Conservation (phyloP, 129 eudicot species). For the Apium graveolens region DNA sequence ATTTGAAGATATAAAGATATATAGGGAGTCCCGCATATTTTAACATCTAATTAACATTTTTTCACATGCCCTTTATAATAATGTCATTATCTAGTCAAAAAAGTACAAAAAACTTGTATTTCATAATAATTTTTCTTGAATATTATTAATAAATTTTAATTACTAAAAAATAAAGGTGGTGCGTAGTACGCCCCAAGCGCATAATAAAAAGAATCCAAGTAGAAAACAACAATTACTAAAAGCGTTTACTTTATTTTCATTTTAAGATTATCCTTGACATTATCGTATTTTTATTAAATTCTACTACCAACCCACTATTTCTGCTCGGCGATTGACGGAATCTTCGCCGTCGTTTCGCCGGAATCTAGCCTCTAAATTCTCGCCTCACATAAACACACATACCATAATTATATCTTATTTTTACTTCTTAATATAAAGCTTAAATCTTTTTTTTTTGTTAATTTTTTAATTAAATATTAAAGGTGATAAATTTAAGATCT, state of each 20-base stretch:
- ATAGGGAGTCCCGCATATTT: too few species aligned
- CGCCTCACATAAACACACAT: not conserved
- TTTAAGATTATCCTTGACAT: constrained; percentile 10
- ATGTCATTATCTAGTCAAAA: not conserved
- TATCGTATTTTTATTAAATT: constrained; percentile 14
- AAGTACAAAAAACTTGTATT: not conserved
- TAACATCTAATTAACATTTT: too few species aligned
- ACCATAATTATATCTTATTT: not conserved
- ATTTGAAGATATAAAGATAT: too few species aligned
- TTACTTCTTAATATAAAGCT: not conserved
- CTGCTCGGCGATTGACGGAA: constrained; percentile 11
- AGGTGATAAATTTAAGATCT: not conserved
- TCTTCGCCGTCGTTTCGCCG: constrained; percentile 15
- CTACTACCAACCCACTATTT: constrained; percentile 3
- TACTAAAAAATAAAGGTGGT: not conserved
- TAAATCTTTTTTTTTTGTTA: not conserved
- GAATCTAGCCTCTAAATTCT: constrained; percentile 2
- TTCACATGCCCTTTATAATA: too few species aligned
- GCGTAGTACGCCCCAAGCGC: not conserved
- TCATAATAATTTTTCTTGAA: too few species aligned
- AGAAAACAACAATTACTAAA: constrained; percentile 1
- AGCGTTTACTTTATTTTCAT: constrained; percentile 10
- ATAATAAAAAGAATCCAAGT: not conserved
- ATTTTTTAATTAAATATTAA: not conserved
- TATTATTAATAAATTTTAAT: too few species aligned